Conservation (phyloP, 2,329 filamentous ascomycete species). For the Boeremia lycopersici region DNA sequence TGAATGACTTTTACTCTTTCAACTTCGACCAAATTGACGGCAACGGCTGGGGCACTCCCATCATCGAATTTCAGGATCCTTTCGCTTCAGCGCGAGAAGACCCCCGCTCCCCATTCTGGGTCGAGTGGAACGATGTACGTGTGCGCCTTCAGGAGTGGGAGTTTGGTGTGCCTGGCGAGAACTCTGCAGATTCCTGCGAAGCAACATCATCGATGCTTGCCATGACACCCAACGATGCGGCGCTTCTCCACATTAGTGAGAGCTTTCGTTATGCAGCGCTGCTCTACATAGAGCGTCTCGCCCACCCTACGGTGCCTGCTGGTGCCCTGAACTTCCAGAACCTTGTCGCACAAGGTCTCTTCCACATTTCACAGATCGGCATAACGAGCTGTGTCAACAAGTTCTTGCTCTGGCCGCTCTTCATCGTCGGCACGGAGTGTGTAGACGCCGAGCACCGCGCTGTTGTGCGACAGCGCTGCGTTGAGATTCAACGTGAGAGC, state of each 20-base stretch:
- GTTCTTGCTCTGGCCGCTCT: conserved; percentile 91
- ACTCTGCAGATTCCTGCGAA: conserved; percentile 32
- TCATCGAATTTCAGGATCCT: conserved; percentile 50
- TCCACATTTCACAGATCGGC: conserved; percentile 80
- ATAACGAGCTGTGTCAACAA: conserved; percentile 77
- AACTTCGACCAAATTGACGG: conserved; percentile 68
- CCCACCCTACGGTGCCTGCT: conserved; percentile 74
- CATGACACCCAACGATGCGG: conserved; percentile 64
- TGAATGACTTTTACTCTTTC: conserved; percentile 59
- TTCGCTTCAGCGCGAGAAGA: conserved; percentile 59
- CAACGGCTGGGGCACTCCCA: conserved; percentile 69
- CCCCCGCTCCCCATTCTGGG: conserved; percentile 70
- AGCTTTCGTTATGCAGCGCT: conserved; percentile 89
- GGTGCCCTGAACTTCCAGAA: conserved; percentile 79
- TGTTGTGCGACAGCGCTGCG: conserved; percentile 78
- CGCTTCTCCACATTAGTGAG: conserved; percentile 83
- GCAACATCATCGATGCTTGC: conserved; percentile 31
- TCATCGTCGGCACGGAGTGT: conserved; percentile 88
- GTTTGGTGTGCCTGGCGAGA: conserved; percentile 55
- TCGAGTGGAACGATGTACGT: conserved; percentile 82
- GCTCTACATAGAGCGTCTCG: conserved; percentile 87
- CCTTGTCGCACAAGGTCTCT: conserved; percentile 80
- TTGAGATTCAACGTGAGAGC: conserved; percentile 84
- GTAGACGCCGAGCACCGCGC: conserved; percentile 79
- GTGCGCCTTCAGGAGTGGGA: conserved; percentile 80